Conservation (phyloP, 345 rosid genomes). For the Camelina laxa region DNA sequence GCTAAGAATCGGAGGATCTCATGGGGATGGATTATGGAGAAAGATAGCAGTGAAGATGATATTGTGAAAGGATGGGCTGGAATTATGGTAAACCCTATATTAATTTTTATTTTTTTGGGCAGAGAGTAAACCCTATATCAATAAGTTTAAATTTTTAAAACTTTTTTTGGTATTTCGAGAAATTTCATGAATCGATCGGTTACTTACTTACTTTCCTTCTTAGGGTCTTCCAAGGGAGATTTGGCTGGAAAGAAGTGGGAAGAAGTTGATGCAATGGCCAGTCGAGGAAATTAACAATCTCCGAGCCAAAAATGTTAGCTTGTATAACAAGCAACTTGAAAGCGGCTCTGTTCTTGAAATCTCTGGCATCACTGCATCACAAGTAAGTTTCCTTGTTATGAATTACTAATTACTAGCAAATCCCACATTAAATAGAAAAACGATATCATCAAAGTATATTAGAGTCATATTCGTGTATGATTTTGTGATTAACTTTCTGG, state of each 20-base stretch:
- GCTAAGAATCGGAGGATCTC: constrained; percentile 58
- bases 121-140: too few species aligned
- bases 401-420: too few species aligned
- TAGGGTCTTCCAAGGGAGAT: constrained; percentile 60
- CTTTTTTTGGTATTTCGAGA: background rate
- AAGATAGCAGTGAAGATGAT: constrained; percentile 56
- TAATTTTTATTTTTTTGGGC: too few species aligned
- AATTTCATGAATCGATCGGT: constrained; percentile 13
- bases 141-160: background rate
- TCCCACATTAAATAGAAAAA: too few species aligned
- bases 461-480: too few species aligned
- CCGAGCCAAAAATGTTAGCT: constrained; percentile 41
- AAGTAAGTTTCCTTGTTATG: constrained; percentile 36
- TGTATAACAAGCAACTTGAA: constrained; percentile 35
- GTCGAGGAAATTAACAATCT: constrained; percentile 59
- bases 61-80: constrained; percentile 71
- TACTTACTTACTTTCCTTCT: background rate
- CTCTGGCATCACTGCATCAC: constrained; percentile 54
- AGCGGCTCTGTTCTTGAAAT: constrained; percentile 52
- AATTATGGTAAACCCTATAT: constrained; percentile 49
- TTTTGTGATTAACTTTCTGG: too few species aligned
- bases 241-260: constrained; percentile 59
- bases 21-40: constrained; percentile 66
- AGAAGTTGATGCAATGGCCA: constrained; percentile 68
- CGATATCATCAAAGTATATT: too few species aligned